These are phyloP conservation scores for Carex kokanica DNA, from an alignment of 176 grass and related monocot genomes.

Conservation along the genomic window DNA sequence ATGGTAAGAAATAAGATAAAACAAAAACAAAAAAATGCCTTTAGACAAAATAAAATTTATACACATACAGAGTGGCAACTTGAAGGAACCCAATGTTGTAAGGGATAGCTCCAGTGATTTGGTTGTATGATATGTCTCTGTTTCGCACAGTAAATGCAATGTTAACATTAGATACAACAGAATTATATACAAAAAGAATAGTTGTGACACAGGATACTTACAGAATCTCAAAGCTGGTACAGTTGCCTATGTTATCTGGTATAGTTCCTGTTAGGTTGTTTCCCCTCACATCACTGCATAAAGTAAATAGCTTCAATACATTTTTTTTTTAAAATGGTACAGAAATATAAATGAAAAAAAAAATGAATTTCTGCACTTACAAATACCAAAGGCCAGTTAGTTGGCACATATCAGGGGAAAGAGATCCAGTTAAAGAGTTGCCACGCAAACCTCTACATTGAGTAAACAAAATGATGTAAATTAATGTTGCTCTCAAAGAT, in stretches of 20 bases:
- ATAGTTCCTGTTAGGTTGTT: slow-evolving; percentile 97
- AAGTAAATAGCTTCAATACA: not conserved
- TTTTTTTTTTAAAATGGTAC: not conserved
- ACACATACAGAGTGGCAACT: slow-evolving; percentile 89
- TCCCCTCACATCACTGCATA: slow-evolving; percentile 85
- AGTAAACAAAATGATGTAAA: slow-evolving; percentile 17
- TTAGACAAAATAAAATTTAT: not conserved
- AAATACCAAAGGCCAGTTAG: slow-evolving; percentile 98
- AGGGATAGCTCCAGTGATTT: slow-evolving; percentile 95
- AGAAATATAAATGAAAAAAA: slow-evolving; percentile 21
- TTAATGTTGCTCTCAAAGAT: not conserved
- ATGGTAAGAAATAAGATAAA: slow-evolving; percentile 18
- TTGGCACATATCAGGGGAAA: slow-evolving; percentile 97
- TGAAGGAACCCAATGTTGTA: slow-evolving; percentile 99
- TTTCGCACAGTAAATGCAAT: slow-evolving; percentile 7
- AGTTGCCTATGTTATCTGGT: slow-evolving; percentile 92
- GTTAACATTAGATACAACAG: not conserved
- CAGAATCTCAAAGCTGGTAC: slow-evolving; percentile 96
- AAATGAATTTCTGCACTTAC: slow-evolving; percentile 38
- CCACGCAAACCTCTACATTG: slow-evolving; percentile 71
- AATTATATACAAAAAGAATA: not conserved
- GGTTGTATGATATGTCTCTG: slow-evolving; percentile 99
- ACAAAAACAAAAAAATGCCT: not conserved
- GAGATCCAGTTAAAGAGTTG: slow-evolving; percentile 71
- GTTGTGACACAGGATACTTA: slow-evolving; percentile 36